Evolutionary conservation across 768 basidiomycete genomes (phyloP), one percentile per base, ranked within the genome.

Genomic region (Rhizopogon vesiculosus): DNA sequence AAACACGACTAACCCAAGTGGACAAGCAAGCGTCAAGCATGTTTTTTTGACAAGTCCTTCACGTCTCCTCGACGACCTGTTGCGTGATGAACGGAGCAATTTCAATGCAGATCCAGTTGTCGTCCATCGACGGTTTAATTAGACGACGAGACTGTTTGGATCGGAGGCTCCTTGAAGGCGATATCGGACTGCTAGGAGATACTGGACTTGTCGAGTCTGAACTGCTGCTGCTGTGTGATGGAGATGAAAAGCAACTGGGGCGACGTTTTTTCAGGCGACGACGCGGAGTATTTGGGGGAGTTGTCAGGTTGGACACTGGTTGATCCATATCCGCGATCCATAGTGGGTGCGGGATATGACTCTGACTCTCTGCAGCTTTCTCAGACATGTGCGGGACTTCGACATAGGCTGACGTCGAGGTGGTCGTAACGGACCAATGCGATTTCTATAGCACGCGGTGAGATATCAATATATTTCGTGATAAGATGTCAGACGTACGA

Each of bases 361-460:
- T 49, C 35, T 8, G 48, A 49, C 35, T 49, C 35, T 15, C 48
- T 2, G 9, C 9, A 10, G 9, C 19, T 7, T n/a, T 49, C 35
- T 13, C 39, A 9, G n/a, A 38, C 16, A 19, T 25, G 18, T 19
- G 41, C 9, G 56, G 10, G 12, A 61, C 56, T 6, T 68, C 63
- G 16, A 72, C 55, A 42, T 65, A 64, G 44, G 66, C 61, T 35
- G 72, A 73, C 2, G 72, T 72, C 5, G 73, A 67, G 0, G 64
- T 67, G 5, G 72, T 73, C 33, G 72, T 69, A 25, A 61, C 61
- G 31, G 72, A 73, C 53, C 74, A 74, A 16, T 68, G 72, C 8
- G 72, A 73, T 42, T 44, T 60, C 73, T 72, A 45, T 12, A 48
- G 15, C n/a, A 25, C 31, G 39, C 18, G 9, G 40, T 28, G 13